Evolutionary conservation across 331 rosid species (phyloP), one percentile per base, ranked within the genome.

Genomic region (Arachis monticola): DNA sequence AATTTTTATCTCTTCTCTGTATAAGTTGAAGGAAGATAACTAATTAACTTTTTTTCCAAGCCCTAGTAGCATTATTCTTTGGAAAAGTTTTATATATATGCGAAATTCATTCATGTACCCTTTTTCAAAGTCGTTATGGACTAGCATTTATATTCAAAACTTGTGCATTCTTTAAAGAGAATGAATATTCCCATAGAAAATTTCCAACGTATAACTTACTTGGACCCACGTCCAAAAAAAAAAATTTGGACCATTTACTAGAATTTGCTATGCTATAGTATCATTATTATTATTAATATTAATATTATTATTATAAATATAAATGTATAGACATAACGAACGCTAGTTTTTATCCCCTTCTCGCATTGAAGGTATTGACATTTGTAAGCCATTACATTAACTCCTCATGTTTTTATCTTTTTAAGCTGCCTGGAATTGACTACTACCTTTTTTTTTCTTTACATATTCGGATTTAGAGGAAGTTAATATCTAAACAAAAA

Each of bases 391-490:
- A 27, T 27, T 27, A 27, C 30, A 27, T 27, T 27, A 58, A 8
- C 42, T 5, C 31, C 13, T 13, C 2, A 3, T 9, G 32, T 9
- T 10, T 59, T 10, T 22, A 58, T 7, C 14, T 47, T 72, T 60
- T 27, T 5, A 47, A n/a, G 27, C 35, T 13, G 17, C 14, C 47
- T 32, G 38, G 40, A 61, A 60, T 27, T n/a, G 30, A 27, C 30
- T 27, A 27, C 30, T 27, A 27, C 30, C 30, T 27, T 27, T 27
- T 27, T 12, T 59, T 70, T 72, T 48, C 58, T 47, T 32, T 10
- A 2, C 41, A 47, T 59, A 73, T 59, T 73, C 42, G 42, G 59
- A 69, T 50, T 58, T 47, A 66, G 66, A 38, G 4, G 66, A 47
- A 46, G 46, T 17, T 10, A 9, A 45, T 14, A 38, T 63, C 12